phyloP scores from a whole-genome alignment of 108 stramenopile species.

The Aurantiochytrium sp. region DNA sequence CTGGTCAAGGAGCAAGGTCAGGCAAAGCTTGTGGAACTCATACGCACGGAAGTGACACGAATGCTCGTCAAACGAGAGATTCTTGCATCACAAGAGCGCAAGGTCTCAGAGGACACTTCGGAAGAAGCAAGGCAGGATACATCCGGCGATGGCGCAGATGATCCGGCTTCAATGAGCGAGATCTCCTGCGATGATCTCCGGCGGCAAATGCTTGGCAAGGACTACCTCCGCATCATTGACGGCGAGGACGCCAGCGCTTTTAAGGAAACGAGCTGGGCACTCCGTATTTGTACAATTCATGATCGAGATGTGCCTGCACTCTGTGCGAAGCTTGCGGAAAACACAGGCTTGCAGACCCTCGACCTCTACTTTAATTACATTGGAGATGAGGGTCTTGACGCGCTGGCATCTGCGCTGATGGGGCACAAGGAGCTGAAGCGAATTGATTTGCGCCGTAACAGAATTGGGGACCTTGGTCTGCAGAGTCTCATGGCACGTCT shows the following conservation, averaged over 20 bases:
- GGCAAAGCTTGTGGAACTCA: neutral
- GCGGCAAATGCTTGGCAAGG: neutral
- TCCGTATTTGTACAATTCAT: neutral
- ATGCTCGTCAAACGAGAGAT: neutral
- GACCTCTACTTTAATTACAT: constrained; percentile 2
- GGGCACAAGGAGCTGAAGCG: neutral
- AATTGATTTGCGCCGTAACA: neutral
- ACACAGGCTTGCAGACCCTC: neutral
- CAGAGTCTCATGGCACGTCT: neutral
- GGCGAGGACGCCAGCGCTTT: neutral
- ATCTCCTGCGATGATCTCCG: neutral
- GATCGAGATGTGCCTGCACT: neutral
- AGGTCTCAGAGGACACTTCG: too few species aligned
- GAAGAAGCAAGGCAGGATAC: too few species aligned
- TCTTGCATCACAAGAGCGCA: neutral
- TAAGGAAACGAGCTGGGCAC: neutral
- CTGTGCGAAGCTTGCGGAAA: neutral
- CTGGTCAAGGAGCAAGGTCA: neutral
- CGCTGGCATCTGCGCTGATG: neutral
- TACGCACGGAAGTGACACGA: neutral
- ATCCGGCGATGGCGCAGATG: too few species aligned
- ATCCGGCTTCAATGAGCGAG: too few species aligned
- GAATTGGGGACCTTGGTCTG: neutral
- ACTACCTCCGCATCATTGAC: neutral
- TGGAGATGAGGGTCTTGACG: neutral